Evolutionary conservation across 2,329 filamentous ascomycete species (phyloP).

Genomic region (Sporothrix brasiliensis): DNA sequence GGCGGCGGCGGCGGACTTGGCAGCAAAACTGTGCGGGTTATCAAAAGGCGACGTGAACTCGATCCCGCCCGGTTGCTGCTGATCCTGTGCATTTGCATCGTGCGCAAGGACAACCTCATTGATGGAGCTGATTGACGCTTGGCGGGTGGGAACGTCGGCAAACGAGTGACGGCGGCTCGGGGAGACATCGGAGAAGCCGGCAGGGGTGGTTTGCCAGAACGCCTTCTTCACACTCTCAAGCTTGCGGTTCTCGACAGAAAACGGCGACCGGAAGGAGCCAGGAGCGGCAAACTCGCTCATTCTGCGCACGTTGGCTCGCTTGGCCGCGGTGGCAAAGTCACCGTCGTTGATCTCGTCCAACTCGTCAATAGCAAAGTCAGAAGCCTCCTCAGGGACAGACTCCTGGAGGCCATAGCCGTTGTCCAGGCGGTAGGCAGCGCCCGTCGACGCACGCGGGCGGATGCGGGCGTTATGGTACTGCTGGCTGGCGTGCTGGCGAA

Average conservation of each 20-base stretch:
- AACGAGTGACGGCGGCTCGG: constrained; percentile 82
- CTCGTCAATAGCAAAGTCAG: constrained; percentile 73
- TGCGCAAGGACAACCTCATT: constrained; percentile 55
- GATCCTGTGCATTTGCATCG: constrained; percentile 52
- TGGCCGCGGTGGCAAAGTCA: constrained; percentile 49
- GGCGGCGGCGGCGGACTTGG: constrained; percentile 39
- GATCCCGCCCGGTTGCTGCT: constrained; percentile 46
- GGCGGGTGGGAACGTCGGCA: constrained; percentile 66
- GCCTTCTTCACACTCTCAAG: constrained; percentile 67
- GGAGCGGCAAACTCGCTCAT: constrained; percentile 58
- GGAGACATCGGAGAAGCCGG: constrained; percentile 65
- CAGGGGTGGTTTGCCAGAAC: constrained; percentile 72
- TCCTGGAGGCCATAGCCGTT: constrained; percentile 64
- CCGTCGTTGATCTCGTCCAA: constrained; percentile 64
- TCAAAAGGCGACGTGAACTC: constrained; percentile 49
- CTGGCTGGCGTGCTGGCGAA: constrained; percentile 57
- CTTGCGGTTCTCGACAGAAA: constrained; percentile 63
- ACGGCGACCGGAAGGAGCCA: constrained; percentile 52
- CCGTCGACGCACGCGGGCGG: constrained; percentile 61
- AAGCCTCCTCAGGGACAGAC: constrained; percentile 61
- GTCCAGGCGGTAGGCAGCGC: constrained; percentile 55
- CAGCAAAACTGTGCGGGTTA: constrained; percentile 44
- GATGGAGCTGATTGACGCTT: constrained; percentile 65
- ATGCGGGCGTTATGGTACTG: constrained; percentile 59
- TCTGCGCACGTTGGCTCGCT: constrained; percentile 53